Base-by-base conservation (phyloP, 345 rosid genomes). In the Eucalyptus sideroxylon region DNA sequence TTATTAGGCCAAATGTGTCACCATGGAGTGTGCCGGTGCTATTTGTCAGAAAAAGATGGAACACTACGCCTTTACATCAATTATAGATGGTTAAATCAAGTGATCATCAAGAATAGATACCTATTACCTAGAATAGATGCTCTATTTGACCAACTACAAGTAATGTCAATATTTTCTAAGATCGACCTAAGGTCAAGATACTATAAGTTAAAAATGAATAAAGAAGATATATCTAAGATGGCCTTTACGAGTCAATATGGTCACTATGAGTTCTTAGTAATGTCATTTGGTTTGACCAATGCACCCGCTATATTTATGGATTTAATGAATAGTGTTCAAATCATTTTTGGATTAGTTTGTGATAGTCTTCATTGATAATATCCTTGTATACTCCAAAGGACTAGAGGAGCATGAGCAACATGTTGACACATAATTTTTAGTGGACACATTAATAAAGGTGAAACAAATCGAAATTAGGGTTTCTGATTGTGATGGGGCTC, bases 221-320 rank as follows among this genome's bases (percentile, higher is more conserved):
- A 27, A 27, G 31, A 60, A 26, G 31, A 60, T 27, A 60, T 60
- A 2, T 27, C 31, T 12, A 60, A 60, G 31, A 60, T 0, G 1
- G 67, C 31, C 14, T 60, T 60, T 0, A 11, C 0, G 31, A 60
- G 31, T 26, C 16, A 6, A 26, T 60, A 11, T 27, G 31, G n/a
- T 26, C 3, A 60, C 30, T 60, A 60, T 27, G n/a, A 60, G 67
- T 60, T 60, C 42, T 37, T 80, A 42, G 13, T 34, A 34, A 34
- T 34, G 45, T 42, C 49, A 19, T 44, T 34, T 17, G 26, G 31
- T 19, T 44, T 60, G 16, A 27, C 16, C 2, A 60, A 12, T 60
- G n/a, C 0, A 60, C 31, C 0, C 0, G 8, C 3, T 3, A 3
- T 4, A 12, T 60, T 26, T 60, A 60, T 60, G 31, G 67, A 6